Conservation (phyloP, 176 grass and related monocot genomes). For the Miscanthus lutarioriparius region DNA sequence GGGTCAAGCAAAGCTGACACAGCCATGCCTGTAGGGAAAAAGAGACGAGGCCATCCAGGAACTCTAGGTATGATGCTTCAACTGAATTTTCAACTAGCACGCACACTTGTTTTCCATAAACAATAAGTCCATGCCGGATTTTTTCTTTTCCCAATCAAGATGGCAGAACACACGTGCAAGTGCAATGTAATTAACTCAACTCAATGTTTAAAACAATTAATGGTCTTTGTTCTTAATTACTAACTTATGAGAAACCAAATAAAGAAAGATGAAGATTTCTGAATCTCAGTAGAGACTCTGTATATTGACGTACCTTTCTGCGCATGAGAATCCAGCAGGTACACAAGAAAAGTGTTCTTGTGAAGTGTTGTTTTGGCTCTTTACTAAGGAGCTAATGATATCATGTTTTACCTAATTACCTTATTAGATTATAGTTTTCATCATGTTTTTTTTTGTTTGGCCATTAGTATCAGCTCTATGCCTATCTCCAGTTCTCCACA, state of each 20-base stretch:
- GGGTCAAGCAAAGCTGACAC: slow-evolving; percentile 46
- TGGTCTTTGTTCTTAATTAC: neutral
- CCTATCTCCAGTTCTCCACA: neutral
- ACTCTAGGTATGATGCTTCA: slow-evolving; percentile 41
- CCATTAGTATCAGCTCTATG: neutral
- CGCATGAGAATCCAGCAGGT: neutral
- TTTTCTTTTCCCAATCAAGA: neutral
- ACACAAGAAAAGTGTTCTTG: neutral
- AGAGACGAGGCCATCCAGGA: slow-evolving; percentile 57
- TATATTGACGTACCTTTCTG: neutral
- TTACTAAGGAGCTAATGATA: neutral
- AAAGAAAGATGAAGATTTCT: slow-evolving; percentile 9
- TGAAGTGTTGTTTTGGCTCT: neutral
- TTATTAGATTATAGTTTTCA: neutral
- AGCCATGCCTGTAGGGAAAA: slow-evolving; percentile 38
- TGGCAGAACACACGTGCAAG: too few species aligned
- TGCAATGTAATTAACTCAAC: slow-evolving; percentile 15
- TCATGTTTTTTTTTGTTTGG: neutral
- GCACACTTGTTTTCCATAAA: slow-evolving; percentile 1
- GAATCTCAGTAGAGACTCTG: neutral
- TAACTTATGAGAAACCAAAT: neutral
- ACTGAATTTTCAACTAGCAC: slow-evolving; percentile 1
- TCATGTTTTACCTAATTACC: neutral
- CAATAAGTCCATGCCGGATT: neutral
- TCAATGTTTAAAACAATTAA: neutral